Evolutionary conservation across 2,329 filamentous ascomycete species (phyloP), one percentile per base, ranked within the genome.

Genomic region (Zasmidium angulare): DNA sequence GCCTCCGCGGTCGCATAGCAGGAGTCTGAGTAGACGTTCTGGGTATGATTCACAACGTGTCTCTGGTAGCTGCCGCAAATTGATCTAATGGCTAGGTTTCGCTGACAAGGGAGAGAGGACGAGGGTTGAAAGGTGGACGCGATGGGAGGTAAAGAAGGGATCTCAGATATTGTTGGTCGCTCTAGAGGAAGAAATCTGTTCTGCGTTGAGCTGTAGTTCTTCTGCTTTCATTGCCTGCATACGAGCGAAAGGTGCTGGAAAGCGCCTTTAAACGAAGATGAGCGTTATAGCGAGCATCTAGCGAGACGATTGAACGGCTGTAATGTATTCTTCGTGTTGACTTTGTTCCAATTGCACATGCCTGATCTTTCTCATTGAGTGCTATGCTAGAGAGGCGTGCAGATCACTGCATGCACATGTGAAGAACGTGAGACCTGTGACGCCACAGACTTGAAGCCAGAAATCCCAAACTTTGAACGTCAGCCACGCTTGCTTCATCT

Each of bases 1-100:
- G 71, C 69, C 20, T 66, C 57, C 64, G 69, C 65, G 23, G 63
- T 55, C 53, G 17, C 53, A 54, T 51, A 53, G 58, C 19, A 68
- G 71, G 56, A 68, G 66, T 48, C 54, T 62, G 17, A 63, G 63
- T n/a, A 55, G 62, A 22, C 59, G 61, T n/a, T 59, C 61, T 23
- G 63, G 64, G 40, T 56, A 65, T 31, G 63, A 65, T 19, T 66
- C 68, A 66, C 43, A 59, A 53, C n/a, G n/a, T 40, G 69, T 66
- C 50, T 50, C 61, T n/a, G 64, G 66, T 17, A 64, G 60, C 31
- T 65, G 63, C 26, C 50, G 63, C 50, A 58, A 48, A 49, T 14
- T 58, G 53, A 55, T 23, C 23, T 40, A 55, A 48, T 43, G 53
- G 4, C 48, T 55, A 31, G 53, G 22, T 31, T 48, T 55, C 49